Evolutionary conservation across 768 basidiomycete species (phyloP).

Genomic region (Gelatoporia subvermispora): DNA sequence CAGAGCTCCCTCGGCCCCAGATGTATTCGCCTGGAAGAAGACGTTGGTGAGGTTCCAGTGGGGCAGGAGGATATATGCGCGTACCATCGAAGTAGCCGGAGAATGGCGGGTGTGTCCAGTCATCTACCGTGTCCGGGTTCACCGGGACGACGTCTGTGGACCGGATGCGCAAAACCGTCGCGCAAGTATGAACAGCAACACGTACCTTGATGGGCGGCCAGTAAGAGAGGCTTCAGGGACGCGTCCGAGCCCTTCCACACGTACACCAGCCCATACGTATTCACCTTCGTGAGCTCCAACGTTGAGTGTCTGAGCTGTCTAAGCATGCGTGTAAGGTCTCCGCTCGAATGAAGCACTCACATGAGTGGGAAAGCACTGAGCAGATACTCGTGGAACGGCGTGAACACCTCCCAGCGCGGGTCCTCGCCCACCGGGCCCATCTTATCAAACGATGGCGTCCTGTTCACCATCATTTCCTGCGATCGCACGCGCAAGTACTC

Average conservation of each 20-base stretch:
- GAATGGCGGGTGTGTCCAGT: conserved; percentile 47
- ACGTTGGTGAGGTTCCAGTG: background rate
- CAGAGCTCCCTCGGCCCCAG: conserved; percentile 31
- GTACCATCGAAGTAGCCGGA: conserved; percentile 41
- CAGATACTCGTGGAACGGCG: conserved; percentile 36
- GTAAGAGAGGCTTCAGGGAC: conserved; percentile 49
- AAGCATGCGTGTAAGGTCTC: no score
- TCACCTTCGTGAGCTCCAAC: conserved; percentile 50
- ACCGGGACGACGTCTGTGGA: conserved; percentile 46
- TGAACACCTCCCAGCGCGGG: conserved; percentile 38
- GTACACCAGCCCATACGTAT: conserved; percentile 58
- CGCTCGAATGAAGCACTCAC: conserved; percentile 28
- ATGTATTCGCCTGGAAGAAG: conserved; percentile 19
- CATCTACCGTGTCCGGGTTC: conserved; percentile 35
- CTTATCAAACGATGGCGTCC: conserved; percentile 48
- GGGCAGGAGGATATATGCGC: background rate
- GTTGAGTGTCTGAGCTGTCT: conserved; percentile 36
- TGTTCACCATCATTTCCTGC: conserved; percentile 9
- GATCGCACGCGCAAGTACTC: background rate
- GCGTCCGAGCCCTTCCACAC: conserved; percentile 51
- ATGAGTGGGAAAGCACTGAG: conserved; percentile 55
- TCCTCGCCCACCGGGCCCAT: conserved; percentile 46
- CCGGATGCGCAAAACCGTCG: background rate
- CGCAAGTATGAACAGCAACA: background rate
- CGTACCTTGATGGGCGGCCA: conserved; percentile 48